Percentiles rank a stretch among this genome's conserved stretches.
Conservation (phyloP, 192 early-diverging fungal species). For the Umbelopsis isabellina region DNA sequence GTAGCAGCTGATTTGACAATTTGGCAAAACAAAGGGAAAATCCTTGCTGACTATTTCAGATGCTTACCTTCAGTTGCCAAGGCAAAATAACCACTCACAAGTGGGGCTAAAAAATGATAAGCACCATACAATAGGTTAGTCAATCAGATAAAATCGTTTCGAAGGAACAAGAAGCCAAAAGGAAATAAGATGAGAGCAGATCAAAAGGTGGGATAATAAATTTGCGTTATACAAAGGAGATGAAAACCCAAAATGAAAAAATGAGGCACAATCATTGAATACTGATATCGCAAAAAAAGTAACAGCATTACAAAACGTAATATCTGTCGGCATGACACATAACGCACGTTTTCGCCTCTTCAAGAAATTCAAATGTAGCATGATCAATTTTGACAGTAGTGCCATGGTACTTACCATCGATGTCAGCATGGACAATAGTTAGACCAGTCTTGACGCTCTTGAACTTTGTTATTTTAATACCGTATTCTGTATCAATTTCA, state of each 20-base stretch:
- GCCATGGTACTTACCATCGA: conserved; percentile 45
- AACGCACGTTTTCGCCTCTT: too few species aligned
- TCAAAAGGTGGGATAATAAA: background rate
- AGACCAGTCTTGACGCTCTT: conserved; percentile 53
- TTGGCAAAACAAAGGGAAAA: conserved; percentile 21
- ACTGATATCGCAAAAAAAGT: too few species aligned
- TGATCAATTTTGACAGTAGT: conserved; percentile 1
- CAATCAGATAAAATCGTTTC: background rate
- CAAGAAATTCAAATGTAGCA: background rate
- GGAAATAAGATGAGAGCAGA: background rate
- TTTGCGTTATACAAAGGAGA: background rate
- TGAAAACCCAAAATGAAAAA: too few species aligned
- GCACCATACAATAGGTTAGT: background rate
- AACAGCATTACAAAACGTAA: too few species aligned
- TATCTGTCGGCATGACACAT: too few species aligned
- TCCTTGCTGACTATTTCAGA: background rate
- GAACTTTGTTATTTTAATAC: conserved; percentile 54
- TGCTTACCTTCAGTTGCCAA: conserved; percentile 60
- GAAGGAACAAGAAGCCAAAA: background rate
- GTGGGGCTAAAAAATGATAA: conserved; percentile 44
- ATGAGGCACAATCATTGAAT: too few species aligned
- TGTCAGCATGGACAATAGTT: conserved; percentile 54
- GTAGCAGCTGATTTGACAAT: conserved; percentile 21
- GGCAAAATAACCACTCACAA: conserved; percentile 60
- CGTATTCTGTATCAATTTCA: conserved; percentile 48